Evolutionary conservation across 257 asterid genomes (phyloP).

Genomic region (Phtheirospermum japonicum): DNA sequence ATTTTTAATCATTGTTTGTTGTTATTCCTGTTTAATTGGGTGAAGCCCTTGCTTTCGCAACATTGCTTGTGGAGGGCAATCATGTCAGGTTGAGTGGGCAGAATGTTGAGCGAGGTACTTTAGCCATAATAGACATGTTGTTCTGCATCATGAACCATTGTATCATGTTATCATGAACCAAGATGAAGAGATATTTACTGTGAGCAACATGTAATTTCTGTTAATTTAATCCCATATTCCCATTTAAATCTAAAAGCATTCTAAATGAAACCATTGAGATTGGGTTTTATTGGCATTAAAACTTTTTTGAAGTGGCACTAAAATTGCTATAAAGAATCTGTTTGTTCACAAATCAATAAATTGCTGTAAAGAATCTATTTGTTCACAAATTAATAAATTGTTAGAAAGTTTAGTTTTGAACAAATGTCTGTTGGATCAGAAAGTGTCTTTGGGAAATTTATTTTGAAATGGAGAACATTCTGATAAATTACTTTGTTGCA

Average conservation of each 20-base stretch:
- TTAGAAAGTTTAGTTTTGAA: too few species aligned
- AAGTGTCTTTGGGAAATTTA: too few species aligned
- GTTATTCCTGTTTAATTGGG: conserved; percentile 39
- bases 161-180: conserved; percentile 83
- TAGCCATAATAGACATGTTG: conserved; percentile 97
- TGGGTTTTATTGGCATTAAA: background rate
- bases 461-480: too few species aligned
- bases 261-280: too few species aligned
- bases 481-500: too few species aligned
- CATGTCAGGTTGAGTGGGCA: conserved; percentile 99
- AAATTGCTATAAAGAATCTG: background rate
- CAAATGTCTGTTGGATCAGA: too few species aligned
- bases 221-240: too few species aligned
- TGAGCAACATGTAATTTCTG: conserved; percentile 72
- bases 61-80: conserved; percentile 93
- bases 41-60: conserved; percentile 98
- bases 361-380: background rate
- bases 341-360: too few species aligned
- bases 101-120: conserved; percentile 98
- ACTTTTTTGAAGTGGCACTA: background rate
- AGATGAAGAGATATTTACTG: conserved; percentile 86
- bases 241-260: too few species aligned
- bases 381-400: background rate
- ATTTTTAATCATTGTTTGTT: conserved; percentile 20
- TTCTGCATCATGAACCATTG: conserved; percentile 90